phyloP scores from a whole-genome alignment of 768 basidiomycete species.

The Rhodotorula diobovata region DNA sequence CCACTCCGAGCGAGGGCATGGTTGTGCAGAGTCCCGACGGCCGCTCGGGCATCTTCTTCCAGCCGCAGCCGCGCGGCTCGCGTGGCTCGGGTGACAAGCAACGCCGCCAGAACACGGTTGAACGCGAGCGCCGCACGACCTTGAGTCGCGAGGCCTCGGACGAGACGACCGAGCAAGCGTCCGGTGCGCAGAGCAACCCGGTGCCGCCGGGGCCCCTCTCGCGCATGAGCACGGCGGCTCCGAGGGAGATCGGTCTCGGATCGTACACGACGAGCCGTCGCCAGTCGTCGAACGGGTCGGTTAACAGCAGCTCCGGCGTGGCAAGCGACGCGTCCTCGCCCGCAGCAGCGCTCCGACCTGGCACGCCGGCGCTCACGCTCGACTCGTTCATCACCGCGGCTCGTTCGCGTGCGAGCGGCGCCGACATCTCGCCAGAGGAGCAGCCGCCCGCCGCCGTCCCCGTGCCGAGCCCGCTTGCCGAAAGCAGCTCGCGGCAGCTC shows the following conservation, averaged over 20 bases:
- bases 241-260: slow-evolving; percentile 36
- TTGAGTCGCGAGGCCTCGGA: not conserved
- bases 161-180: not conserved
- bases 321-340: not conserved
- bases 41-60: slow-evolving; percentile 91
- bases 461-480: not conserved
- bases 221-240: slow-evolving; percentile 9
- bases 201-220: not conserved
- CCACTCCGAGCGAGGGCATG: slow-evolving; percentile 75
- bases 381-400: slow-evolving; percentile 38
- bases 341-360: not conserved
- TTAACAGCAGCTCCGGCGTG: not conserved
- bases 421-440: slow-evolving; percentile 18
- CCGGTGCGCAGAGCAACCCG: not conserved
- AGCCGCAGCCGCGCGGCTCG: slow-evolving; percentile 53
- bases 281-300: not conserved
- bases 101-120: not conserved
- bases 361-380: slow-evolving; percentile 35
- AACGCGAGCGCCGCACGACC: slow-evolving; percentile 2
- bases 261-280: not conserved
- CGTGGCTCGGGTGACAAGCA: slow-evolving; percentile 14
- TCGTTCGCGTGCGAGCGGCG: slow-evolving; percentile 4
- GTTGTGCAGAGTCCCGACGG: slow-evolving; percentile 91
- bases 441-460: not conserved
- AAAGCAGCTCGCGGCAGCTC: not conserved